These are phyloP conservation scores for Lachnellula suecica DNA, from an alignment of 2,329 filamentous ascomycete species.

Conservation along the genomic window DNA sequence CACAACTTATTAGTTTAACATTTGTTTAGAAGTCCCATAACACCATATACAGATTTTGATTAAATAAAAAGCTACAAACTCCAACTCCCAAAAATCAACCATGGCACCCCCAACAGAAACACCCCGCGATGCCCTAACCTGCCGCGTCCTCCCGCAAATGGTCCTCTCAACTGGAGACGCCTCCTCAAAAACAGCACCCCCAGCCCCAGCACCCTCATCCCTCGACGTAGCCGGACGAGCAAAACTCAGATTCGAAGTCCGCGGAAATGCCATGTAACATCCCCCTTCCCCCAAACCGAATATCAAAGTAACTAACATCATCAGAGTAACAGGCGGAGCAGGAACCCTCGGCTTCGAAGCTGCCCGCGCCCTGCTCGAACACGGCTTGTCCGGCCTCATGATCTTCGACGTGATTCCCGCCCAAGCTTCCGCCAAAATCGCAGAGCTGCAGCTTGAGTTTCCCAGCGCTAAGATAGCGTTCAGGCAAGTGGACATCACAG, in stretches of 20 bases:
- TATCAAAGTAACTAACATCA: background rate
- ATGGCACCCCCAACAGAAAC: conserved; percentile 5
- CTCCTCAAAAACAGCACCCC: conserved; percentile 42
- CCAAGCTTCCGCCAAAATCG: conserved; percentile 41
- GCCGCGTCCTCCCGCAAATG: conserved; percentile 39
- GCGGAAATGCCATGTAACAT: conserved; percentile 48
- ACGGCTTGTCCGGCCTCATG: conserved; percentile 58
- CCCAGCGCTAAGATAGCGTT: conserved; percentile 50
- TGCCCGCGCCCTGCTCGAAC: conserved; percentile 64
- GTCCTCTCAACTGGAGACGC: conserved; percentile 42
- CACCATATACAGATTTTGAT: no score
- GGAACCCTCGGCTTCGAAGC: conserved; percentile 61
- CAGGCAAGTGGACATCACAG: conserved; percentile 58
- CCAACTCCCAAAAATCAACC: background rate
- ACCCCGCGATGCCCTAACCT: conserved; percentile 36
- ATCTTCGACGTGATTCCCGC: conserved; percentile 57
- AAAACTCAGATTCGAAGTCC: conserved; percentile 48
- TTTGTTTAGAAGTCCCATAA: no score
- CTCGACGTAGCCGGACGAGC: conserved; percentile 37
- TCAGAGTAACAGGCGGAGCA: conserved; percentile 59
- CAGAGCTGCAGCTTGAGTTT: conserved; percentile 51
- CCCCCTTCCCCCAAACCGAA: background rate
- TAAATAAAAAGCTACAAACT: no score
- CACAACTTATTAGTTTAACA: no score
- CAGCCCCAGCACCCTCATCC: conserved; percentile 41